Conservation (phyloP, 805 yeast genomes). For the Vanderwaltozyma polyspora region DNA sequence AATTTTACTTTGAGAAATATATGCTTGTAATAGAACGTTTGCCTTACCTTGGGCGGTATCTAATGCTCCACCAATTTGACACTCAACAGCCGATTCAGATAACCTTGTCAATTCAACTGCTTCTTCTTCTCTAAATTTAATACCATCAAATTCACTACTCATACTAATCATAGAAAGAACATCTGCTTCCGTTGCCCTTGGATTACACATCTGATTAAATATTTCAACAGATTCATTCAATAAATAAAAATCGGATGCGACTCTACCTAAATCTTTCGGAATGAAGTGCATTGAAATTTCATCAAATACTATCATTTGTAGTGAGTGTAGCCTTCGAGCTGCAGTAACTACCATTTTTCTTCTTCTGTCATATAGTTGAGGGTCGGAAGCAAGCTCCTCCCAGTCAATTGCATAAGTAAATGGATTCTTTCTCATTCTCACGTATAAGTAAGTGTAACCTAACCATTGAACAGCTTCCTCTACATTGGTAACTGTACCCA, state of each 20-base stretch:
- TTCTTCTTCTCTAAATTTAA: constrained; percentile 85
- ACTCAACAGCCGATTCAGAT: constrained; percentile 50
- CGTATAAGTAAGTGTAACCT: constrained; percentile 92
- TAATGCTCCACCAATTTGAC: constrained; percentile 70
- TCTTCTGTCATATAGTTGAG: constrained; percentile 60
- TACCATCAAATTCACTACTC: constrained; percentile 88
- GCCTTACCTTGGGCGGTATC: constrained; percentile 80
- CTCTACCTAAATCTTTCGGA: constrained; percentile 83
- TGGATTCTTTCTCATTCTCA: constrained; percentile 90
- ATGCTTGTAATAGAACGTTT: constrained; percentile 78
- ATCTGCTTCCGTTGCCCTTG: constrained; percentile 86
- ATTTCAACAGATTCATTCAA: constrained; percentile 78
- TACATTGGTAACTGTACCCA: constrained; percentile 89
- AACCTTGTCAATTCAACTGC: constrained; percentile 55
- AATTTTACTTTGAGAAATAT: constrained; percentile 61
- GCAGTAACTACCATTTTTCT: constrained; percentile 67
- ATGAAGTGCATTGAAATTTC: constrained; percentile 69
- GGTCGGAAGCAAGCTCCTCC: constrained; percentile 76
- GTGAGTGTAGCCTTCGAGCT: constrained; percentile 68
- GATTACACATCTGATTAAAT: constrained; percentile 74
- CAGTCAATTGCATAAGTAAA: constrained; percentile 84
- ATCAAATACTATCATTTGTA: constrained; percentile 91
- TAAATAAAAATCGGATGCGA: constrained; percentile 88
- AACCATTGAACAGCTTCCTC: constrained; percentile 95
- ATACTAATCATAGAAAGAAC: constrained; percentile 76